Base-by-base conservation (phyloP, 208 protist species). In the Angomonas deanei region DNA sequence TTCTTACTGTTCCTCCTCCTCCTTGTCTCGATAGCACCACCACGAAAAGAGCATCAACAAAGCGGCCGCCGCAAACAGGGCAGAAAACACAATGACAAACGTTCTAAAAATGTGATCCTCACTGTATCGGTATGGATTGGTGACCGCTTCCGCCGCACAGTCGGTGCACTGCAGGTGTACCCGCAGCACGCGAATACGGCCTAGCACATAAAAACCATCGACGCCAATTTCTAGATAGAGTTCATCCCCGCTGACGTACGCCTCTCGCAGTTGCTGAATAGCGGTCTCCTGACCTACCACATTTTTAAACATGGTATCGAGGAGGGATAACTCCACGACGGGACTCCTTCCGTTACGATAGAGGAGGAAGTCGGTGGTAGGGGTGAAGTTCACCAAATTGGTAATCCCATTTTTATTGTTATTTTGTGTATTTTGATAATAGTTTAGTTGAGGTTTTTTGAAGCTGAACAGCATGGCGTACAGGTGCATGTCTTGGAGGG, bases 1-100 rank as follows among this genome's bases (percentile, higher is more conserved):
- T 6, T 11, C 19, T 53, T 26, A 26, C 19, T 24, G 23, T 24
- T 91, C 81, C n/a, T 78, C 73, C 67, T 94, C 88, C 67, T 92
- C 85, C 19, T 74, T 75, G 67, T 87, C 79, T 11, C 92, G 80
- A 58, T 92, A 92, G 23, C 19, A 56, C 21, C 21, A 33, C 11
- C 4, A 30, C 26, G 23, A 56, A 24, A 33, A 27, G 4, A 56
- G 15, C 36, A 42, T 42, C 50, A 15, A 15, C 50, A 56, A 27
- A 27, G 21, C 23, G 19, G 50, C 19, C 3, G 50, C 50, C 28
- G 11, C 36, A 15, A 42, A 42, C 11, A 42, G 36, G 11, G 15
- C 8, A 8, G 36, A 42, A 42, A 42, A 42, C 36, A 42, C 36
- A 42, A 42, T 42, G 11, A 42, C 36, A 42, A 42, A 42, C 36